Percentiles rank a stretch among this genome's conserved stretches.
Conservation (phyloP, 371 early-diverging fungal genomes). For the Cokeromyces recurvatus region DNA sequence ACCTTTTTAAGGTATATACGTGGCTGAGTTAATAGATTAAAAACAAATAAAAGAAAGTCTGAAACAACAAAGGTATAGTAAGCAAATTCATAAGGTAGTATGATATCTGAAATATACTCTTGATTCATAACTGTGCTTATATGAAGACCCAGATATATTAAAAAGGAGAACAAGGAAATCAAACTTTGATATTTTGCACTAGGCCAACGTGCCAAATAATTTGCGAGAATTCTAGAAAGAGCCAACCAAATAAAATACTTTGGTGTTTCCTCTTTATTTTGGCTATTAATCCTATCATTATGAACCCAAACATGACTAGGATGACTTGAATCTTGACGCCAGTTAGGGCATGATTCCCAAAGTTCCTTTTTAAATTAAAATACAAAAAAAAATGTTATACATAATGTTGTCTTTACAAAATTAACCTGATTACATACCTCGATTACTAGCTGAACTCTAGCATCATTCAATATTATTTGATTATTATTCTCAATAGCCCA, state of each 20-base stretch:
- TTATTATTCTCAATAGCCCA: slow-evolving; percentile 37
- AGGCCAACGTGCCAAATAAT: slow-evolving; percentile 35
- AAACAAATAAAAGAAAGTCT: slow-evolving; percentile 26
- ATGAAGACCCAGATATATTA: slow-evolving; percentile 32
- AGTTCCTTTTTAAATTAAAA: no score
- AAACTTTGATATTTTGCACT: slow-evolving; percentile 32
- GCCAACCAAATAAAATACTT: slow-evolving; percentile 11
- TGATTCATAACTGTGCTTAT: slow-evolving; percentile 25
- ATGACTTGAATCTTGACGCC: slow-evolving; percentile 26
- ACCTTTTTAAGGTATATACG: slow-evolving; percentile 11
- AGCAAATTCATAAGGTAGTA: slow-evolving; percentile 27
- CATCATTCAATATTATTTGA: slow-evolving; percentile 28
- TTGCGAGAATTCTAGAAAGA: neutral
- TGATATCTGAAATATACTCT: slow-evolving; percentile 26
- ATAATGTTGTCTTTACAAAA: no score
- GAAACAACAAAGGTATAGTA: slow-evolving; percentile 35
- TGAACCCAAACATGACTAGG: slow-evolving; percentile 24
- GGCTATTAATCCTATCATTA: neutral
- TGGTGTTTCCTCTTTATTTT: neutral
- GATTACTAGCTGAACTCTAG: slow-evolving; percentile 23
- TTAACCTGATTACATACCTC: slow-evolving; percentile 28
- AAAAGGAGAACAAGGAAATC: slow-evolving; percentile 15
- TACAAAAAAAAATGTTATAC: no score
- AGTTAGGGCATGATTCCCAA: slow-evolving; percentile 26
- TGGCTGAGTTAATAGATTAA: slow-evolving; percentile 18